Evolutionary conservation across 2,329 filamentous ascomycete genomes (phyloP).

Genomic region (Lithohypha guttulata): DNA sequence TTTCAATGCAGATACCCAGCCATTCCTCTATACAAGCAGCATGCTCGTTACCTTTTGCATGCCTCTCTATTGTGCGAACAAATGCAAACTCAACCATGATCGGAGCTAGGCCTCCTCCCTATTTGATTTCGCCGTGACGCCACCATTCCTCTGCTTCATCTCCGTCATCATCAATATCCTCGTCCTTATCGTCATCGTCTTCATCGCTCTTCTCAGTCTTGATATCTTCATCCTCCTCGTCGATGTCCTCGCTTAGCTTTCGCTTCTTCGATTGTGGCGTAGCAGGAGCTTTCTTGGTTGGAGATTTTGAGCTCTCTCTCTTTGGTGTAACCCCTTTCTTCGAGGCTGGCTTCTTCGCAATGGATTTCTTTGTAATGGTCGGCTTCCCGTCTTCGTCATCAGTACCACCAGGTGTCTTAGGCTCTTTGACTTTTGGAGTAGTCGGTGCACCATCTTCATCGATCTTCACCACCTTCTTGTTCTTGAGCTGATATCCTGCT

Average conservation of each 20-base stretch:
- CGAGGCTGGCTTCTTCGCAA: background rate
- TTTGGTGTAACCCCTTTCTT: background rate
- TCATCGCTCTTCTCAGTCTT: constrained; percentile 6
- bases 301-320: background rate
- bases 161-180: background rate
- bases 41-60: too few relatives aligned
- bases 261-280: background rate
- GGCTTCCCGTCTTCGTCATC: constrained; percentile 3
- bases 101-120: too few relatives aligned
- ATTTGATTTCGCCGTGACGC: too few relatives aligned
- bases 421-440: background rate
- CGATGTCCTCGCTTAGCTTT: constrained; percentile 2
- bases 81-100: too few relatives aligned
- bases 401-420: background rate
- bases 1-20: too few relatives aligned
- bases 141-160: too few relatives aligned
- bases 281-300: background rate
- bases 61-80: too few relatives aligned
- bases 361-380: background rate
- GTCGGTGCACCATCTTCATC: constrained; percentile 3
- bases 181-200: constrained; percentile 3
- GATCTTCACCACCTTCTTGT: constrained; percentile 5
- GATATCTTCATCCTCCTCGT: background rate
- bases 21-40: too few relatives aligned
- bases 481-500: constrained; percentile 1